Conservation (phyloP, 192 early-diverging fungal genomes). For the Linnemannia exigua region DNA sequence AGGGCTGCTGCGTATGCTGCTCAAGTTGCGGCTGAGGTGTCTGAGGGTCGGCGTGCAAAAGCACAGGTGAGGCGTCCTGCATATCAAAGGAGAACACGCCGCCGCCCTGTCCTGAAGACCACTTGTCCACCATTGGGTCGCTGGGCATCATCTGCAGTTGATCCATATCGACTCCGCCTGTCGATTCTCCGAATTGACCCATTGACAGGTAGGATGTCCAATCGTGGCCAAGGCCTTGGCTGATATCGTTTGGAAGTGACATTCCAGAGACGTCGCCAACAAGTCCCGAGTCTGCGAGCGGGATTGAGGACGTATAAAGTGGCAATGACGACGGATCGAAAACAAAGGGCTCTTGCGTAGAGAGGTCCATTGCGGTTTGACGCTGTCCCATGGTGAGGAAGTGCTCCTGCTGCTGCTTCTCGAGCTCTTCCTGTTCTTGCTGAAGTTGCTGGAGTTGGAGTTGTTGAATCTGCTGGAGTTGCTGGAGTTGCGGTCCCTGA, state of each 20-base stretch:
- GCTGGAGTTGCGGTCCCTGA: slow-evolving; percentile 22
- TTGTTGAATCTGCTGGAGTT: slow-evolving; percentile 28
- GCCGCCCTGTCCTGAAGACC: background rate
- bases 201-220: slow-evolving; percentile 32
- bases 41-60: background rate
- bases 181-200: slow-evolving; percentile 16
- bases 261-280: slow-evolving; percentile 16
- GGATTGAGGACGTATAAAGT: slow-evolving; percentile 8
- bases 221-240: slow-evolving; percentile 11
- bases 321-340: slow-evolving; percentile 31
- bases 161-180: slow-evolving; percentile 16
- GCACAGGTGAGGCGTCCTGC: background rate
- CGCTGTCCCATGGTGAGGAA: slow-evolving; percentile 9
- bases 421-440: slow-evolving; percentile 14
- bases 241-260: slow-evolving; percentile 16
- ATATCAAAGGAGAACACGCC: slow-evolving; percentile 16
- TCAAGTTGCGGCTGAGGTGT: background rate
- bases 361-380: background rate
- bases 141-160: slow-evolving; percentile 30
- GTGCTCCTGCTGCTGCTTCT: slow-evolving; percentile 20
- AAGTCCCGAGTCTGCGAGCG: slow-evolving; percentile 11
- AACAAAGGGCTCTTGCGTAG: slow-evolving; percentile 7
- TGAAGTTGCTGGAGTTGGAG: slow-evolving; percentile 14
- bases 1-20: background rate
- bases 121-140: slow-evolving; percentile 10